phyloP scores from a whole-genome alignment of 495 filamentous ascomycete species.

The Jackrogersella multiformis region DNA sequence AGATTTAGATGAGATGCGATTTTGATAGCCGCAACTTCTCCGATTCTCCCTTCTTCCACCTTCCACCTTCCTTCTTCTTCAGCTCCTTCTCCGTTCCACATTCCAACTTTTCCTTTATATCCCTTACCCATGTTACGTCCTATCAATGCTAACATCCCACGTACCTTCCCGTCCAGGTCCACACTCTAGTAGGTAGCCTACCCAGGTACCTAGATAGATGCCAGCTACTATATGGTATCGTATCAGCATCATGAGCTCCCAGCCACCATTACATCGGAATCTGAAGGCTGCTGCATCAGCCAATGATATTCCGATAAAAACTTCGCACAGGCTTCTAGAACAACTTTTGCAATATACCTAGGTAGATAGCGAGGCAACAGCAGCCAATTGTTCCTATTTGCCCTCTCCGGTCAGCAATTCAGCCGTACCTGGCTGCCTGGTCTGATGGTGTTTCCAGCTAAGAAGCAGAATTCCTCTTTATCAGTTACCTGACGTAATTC shows the following conservation, averaged over 20 bases:
- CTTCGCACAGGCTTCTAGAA: slow-evolving; percentile 34
- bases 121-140: slow-evolving; percentile 21
- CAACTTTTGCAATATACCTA: not conserved
- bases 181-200: slow-evolving; percentile 3
- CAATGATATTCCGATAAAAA: slow-evolving; percentile 17
- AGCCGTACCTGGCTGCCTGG: slow-evolving; percentile 39
- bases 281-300: not conserved
- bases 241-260: slow-evolving; percentile 22
- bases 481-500: slow-evolving; percentile 47
- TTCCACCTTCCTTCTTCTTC: not conserved
- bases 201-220: not conserved
- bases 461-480: slow-evolving; percentile 25
- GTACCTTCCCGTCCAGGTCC: slow-evolving; percentile 11
- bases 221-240: slow-evolving; percentile 13
- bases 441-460: slow-evolving; percentile 6
- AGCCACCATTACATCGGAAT: slow-evolving; percentile 20
- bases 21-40: slow-evolving; percentile 18
- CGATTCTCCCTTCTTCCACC: not conserved
- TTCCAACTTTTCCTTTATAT: slow-evolving; percentile 19
- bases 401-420: slow-evolving; percentile 29
- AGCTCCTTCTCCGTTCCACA: not conserved
- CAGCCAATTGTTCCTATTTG: slow-evolving; percentile 13
- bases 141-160: slow-evolving; percentile 23
- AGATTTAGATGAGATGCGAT: slow-evolving; percentile 1
- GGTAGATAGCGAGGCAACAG: no score